These are phyloP conservation scores for Cardiospermum halicacabum DNA, from an alignment of 345 rosid genomes.

Conservation along the genomic window DNA sequence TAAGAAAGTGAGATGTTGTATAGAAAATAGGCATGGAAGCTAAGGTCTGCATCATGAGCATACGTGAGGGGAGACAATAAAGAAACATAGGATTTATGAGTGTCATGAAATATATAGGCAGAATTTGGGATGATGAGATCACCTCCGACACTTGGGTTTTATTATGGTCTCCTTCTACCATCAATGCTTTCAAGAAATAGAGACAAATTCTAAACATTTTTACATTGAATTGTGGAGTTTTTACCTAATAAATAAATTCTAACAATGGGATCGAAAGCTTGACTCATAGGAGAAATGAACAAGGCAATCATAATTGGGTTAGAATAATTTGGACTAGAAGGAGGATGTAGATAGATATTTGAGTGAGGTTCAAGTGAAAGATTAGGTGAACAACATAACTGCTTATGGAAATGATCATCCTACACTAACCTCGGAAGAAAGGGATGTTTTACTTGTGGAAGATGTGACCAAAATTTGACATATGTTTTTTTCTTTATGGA, in stretches of 20 bases:
- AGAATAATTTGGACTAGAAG: too few species aligned
- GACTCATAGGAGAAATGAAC: too few species aligned
- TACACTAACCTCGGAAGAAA: neutral
- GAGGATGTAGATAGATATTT: neutral
- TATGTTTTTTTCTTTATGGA: neutral
- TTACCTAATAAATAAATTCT: too few species aligned
- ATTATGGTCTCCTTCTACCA: neutral
- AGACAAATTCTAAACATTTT: too few species aligned
- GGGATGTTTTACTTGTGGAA: neutral
- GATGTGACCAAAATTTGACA: neutral
- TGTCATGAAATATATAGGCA: neutral
- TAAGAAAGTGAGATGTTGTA: too few species aligned
- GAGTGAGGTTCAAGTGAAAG: conserved; percentile 1
- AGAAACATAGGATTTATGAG: neutral
- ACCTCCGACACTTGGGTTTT: neutral
- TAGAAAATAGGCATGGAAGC: neutral
- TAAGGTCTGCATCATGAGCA: neutral
- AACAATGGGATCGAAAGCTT: too few species aligned
- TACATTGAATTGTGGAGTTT: too few species aligned
- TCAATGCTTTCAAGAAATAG: neutral
- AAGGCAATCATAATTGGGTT: too few species aligned
- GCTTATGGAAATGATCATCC: neutral
- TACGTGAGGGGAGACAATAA: neutral
- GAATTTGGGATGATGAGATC: neutral
- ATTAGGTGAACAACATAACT: neutral